Conservation (phyloP, 306 rosid genomes). For the Acacia acuminata region DNA sequence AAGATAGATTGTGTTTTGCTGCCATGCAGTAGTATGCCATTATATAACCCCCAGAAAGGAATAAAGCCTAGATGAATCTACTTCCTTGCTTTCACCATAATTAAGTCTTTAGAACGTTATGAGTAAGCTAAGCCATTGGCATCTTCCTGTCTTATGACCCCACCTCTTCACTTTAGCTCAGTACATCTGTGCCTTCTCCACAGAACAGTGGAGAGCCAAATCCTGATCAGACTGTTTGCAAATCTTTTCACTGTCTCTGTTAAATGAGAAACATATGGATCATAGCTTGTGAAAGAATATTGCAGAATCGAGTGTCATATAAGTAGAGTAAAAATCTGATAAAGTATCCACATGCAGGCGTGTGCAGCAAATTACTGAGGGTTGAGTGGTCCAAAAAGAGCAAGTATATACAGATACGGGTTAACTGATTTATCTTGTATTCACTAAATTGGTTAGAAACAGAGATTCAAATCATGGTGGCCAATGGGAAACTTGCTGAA, state of each 20-base stretch:
- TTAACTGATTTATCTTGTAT: background rate
- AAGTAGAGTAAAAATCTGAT: background rate
- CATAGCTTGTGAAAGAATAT: background rate
- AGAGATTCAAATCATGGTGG: background rate
- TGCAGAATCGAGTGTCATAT: background rate
- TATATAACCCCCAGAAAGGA: constrained; percentile 46
- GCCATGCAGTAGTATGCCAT: constrained; percentile 11
- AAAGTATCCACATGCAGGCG: background rate
- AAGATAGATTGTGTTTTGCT: constrained; percentile 17
- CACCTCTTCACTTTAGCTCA: constrained; percentile 28
- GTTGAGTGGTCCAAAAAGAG: background rate
- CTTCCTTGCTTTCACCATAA: constrained; percentile 53
- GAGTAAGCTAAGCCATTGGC: constrained; percentile 32
- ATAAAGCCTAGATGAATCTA: constrained; percentile 48
- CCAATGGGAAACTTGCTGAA: constrained; percentile 31
- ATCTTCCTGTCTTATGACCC: constrained; percentile 31
- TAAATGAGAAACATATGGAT: background rate
- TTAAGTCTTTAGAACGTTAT: constrained; percentile 26
- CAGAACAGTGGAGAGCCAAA: background rate
- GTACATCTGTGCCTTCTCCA: background rate
- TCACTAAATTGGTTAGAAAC: constrained; percentile 20
- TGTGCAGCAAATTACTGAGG: background rate
- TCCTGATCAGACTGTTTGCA: background rate
- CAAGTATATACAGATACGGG: background rate
- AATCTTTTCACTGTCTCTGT: background rate